Conservation (phyloP, 2,329 filamentous ascomycete genomes). For the Monosporascus cannonballus region DNA sequence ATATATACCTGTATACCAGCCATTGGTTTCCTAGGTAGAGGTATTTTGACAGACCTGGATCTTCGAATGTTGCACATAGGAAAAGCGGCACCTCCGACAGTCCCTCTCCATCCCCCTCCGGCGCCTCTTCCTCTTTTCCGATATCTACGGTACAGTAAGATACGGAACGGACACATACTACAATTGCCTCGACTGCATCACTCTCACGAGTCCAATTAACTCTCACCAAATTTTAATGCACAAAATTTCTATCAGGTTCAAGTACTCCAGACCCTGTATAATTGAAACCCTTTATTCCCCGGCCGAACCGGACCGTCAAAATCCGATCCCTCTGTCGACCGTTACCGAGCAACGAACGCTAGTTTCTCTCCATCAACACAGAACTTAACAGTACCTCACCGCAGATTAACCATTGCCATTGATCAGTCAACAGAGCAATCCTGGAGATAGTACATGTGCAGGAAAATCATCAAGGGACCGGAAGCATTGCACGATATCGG, state of each 20-base stretch:
- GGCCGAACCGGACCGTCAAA: not conserved
- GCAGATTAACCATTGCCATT: not conserved
- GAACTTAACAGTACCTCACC: not conserved
- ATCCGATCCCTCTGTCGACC: not conserved
- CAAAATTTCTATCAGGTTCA: not conserved
- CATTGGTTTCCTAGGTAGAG: no score
- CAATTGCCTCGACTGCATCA: not conserved
- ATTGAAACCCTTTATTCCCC: not conserved
- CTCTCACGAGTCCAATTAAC: not conserved
- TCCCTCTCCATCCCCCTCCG: not conserved
- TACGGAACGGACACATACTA: not conserved
- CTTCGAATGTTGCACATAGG: not conserved
- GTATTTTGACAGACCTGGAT: no score
- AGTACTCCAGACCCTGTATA: not conserved
- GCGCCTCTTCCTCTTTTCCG: not conserved
- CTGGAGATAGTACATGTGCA: not conserved
- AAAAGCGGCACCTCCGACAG: not conserved
- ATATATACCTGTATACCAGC: no score
- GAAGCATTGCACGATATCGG: not conserved
- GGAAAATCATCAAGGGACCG: not conserved
- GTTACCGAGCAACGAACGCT: not conserved
- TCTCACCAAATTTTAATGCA: no score
- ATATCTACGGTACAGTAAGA: not conserved
- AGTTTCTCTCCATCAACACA: not conserved
- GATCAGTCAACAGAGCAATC: not conserved